Percentiles rank a stretch among this genome's conserved stretches.
Conservation (phyloP, 1,284 basidiomycete genomes). For the Cutaneotrichosporon dermatis region DNA sequence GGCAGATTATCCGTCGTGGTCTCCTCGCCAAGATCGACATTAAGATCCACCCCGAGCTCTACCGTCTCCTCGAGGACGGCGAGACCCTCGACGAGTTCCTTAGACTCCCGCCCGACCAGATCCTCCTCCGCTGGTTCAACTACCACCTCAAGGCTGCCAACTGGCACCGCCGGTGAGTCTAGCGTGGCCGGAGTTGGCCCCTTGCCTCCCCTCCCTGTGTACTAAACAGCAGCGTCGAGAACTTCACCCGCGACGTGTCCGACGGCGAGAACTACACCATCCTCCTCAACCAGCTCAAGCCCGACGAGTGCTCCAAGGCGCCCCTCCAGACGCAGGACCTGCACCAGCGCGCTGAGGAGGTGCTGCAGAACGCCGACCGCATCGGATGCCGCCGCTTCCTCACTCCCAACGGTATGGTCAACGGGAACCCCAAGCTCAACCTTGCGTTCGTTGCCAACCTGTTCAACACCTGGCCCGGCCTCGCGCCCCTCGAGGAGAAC, state of each 20-base stretch:
- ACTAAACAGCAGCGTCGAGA: slow-evolving; percentile 66
- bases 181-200: neutral
- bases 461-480: slow-evolving; percentile 95
- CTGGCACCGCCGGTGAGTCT: slow-evolving; percentile 69
- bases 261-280: slow-evolving; percentile 98
- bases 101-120: slow-evolving; percentile 91
- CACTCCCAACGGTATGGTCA: slow-evolving; percentile 80
- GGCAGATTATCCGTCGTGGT: slow-evolving; percentile 95
- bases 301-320: slow-evolving; percentile 84
- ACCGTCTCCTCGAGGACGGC: slow-evolving; percentile 89
- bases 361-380: slow-evolving; percentile 85
- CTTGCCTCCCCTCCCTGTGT: neutral
- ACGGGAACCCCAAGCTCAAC: slow-evolving; percentile 97
- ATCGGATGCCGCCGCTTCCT: slow-evolving; percentile 97
- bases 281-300: slow-evolving; percentile 90
- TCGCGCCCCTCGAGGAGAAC: slow-evolving; percentile 83
- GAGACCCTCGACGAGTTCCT: slow-evolving; percentile 96
- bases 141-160: slow-evolving; percentile 95
- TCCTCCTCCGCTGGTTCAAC: slow-evolving; percentile 96
- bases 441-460: slow-evolving; percentile 97
- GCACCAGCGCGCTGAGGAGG: slow-evolving; percentile 78
- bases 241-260: slow-evolving; percentile 91
- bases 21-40: slow-evolving; percentile 93
- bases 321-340: slow-evolving; percentile 83
- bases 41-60: slow-evolving; percentile 95